Evolutionary conservation across 495 filamentous ascomycete genomes (phyloP).

Genomic region (Acidomyces sp.): DNA sequence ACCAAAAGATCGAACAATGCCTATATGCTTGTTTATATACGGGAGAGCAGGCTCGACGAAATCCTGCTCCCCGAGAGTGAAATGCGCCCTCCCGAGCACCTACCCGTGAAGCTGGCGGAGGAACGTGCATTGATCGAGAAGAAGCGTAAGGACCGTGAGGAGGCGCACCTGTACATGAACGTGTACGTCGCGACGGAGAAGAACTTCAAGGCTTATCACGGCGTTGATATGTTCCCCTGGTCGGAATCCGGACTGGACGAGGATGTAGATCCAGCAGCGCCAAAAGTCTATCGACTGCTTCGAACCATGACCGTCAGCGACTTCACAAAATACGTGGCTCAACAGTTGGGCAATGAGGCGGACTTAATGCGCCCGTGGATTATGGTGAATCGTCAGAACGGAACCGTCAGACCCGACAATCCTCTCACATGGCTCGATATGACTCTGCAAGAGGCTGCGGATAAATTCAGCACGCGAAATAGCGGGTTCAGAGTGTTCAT

Average conservation of each 20-base stretch:
- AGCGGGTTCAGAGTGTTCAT: conserved; percentile 73
- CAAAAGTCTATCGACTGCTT: conserved; percentile 53
- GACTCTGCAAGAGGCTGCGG: conserved; percentile 68
- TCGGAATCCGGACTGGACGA: conserved; percentile 35
- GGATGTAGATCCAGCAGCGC: conserved; percentile 40
- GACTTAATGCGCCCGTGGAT: conserved; percentile 71
- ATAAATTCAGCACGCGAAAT: conserved; percentile 54
- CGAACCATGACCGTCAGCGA: conserved; percentile 61
- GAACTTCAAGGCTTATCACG: conserved; percentile 65
- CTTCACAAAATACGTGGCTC: conserved; percentile 52
- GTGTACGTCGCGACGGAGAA: conserved; percentile 67
- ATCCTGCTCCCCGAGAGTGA: conserved; percentile 62
- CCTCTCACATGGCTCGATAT: conserved; percentile 65
- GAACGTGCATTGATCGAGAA: conserved; percentile 64
- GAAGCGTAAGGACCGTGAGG: conserved; percentile 72
- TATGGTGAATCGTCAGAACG: conserved; percentile 98
- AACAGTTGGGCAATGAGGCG: conserved; percentile 49
- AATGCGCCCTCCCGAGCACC: conserved; percentile 69
- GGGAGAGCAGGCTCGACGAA: conserved; percentile 66
- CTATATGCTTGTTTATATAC: conserved; percentile 98
- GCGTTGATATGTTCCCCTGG: conserved; percentile 69
- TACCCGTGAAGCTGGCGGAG: conserved; percentile 63
- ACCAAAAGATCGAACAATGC: conserved; percentile 66
- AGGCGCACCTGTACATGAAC: conserved; percentile 80
- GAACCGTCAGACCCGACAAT: conserved; percentile 81